A percentile compares a stretch with the other conserved stretches of the same genome.
Conservation (phyloP, 1,284 basidiomycete genomes). For the Ceratobasidium sp. region DNA sequence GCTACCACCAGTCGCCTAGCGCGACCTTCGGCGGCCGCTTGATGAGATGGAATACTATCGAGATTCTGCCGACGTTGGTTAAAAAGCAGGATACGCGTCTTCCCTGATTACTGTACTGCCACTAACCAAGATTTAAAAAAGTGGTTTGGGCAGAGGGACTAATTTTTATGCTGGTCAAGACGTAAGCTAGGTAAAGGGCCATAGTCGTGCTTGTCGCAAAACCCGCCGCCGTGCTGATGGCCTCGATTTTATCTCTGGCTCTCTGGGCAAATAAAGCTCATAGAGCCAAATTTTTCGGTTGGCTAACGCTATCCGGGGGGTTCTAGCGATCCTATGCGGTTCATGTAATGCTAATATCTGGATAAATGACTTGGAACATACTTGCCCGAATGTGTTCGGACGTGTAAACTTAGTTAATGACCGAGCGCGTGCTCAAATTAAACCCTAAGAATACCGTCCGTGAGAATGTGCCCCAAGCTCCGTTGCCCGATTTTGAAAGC, state of each 20-base stretch:
- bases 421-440: neutral
- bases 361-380: constrained; percentile 34
- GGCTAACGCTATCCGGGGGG: neutral
- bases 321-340: constrained; percentile 28
- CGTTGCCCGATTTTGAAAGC: constrained; percentile 31
- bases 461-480: constrained; percentile 8
- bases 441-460: constrained; percentile 4
- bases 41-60: no score
- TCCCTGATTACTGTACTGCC: neutral
- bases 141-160: constrained; percentile 2
- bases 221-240: constrained; percentile 25
- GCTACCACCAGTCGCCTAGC: no score
- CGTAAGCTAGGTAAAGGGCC: constrained; percentile 25
- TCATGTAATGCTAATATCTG: constrained; percentile 16
- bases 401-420: constrained; percentile 1
- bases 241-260: constrained; percentile 19
- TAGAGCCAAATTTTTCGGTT: neutral
- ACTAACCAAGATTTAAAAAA: no score
- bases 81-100: constrained; percentile 13
- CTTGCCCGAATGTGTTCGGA: constrained; percentile 13
- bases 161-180: constrained; percentile 33
- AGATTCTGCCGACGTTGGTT: constrained; percentile 17
- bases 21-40: no score
- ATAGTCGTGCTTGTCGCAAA: constrained; percentile 27
- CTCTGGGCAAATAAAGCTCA: constrained; percentile 13